Conservation (phyloP, 768 basidiomycete species). For the Sporobolomyces phaffii region DNA sequence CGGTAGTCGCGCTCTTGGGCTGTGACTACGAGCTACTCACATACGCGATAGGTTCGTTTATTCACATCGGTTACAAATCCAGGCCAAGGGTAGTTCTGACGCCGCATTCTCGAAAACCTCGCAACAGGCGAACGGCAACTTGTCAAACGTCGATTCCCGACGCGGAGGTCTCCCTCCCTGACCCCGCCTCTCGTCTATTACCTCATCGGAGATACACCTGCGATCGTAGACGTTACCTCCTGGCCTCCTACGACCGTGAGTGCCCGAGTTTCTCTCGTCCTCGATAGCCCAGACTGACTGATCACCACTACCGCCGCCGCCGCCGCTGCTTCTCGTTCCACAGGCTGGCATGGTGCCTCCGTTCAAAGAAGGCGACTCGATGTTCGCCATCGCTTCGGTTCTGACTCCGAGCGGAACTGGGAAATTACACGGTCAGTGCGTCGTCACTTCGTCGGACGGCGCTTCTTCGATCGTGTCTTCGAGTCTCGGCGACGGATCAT, state of each 20-base stretch:
- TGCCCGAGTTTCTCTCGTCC: not conserved
- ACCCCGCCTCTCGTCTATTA: slow-evolving; percentile 25
- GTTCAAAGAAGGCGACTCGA: slow-evolving; percentile 15
- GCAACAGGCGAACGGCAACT: slow-evolving; percentile 25
- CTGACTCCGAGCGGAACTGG: slow-evolving; percentile 20
- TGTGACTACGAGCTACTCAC: slow-evolving; percentile 28
- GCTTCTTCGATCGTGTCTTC: not conserved
- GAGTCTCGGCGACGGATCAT: not conserved
- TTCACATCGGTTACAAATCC: too few relatives aligned
- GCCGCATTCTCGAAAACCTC: not conserved
- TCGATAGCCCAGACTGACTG: not conserved
- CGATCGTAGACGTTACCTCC: slow-evolving; percentile 19
- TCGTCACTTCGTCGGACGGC: not conserved
- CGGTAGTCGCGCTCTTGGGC: slow-evolving; percentile 25
- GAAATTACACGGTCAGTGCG: slow-evolving; percentile 18
- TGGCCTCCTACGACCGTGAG: slow-evolving; percentile 9
- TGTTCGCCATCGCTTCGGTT: slow-evolving; percentile 31
- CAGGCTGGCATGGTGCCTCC: slow-evolving; percentile 12
- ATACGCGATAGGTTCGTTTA: slow-evolving; percentile 28
- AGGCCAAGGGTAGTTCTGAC: too few relatives aligned
- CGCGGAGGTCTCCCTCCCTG: slow-evolving; percentile 8
- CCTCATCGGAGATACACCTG: slow-evolving; percentile 31
- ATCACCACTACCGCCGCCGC: too few relatives aligned
- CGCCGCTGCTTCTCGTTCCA: not conserved
- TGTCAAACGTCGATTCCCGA: slow-evolving; percentile 30